Conservation (phyloP, 306 rosid genomes). For the Cicer bijugum region DNA sequence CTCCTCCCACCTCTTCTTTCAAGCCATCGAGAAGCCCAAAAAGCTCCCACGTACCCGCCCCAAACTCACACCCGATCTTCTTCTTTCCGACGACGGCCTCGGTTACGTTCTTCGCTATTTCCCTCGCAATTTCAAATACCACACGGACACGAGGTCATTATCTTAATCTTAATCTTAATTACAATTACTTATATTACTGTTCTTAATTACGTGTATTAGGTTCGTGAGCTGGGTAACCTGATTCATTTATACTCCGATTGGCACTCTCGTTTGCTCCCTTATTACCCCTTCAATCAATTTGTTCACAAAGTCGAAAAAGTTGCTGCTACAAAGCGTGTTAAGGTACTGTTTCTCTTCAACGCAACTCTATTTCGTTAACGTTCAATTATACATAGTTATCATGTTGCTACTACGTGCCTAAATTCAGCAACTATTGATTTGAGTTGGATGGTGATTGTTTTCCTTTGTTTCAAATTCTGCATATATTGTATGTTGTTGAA, state of each 20-base stretch:
- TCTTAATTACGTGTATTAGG: conserved; percentile 45
- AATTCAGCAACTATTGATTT: background rate
- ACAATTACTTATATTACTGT: too few species aligned
- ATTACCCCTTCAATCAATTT: conserved; percentile 79
- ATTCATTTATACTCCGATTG: conserved; percentile 75
- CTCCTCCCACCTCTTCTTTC: conserved; percentile 42
- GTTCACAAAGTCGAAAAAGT: conserved; percentile 83
- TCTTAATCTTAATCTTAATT: background rate
- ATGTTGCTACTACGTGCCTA: background rate
- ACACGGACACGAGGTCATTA: conserved; percentile 83
- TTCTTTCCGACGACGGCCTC: conserved; percentile 92
- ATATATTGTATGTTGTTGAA: background rate
- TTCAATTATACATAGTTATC: background rate
- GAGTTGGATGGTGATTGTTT: background rate
- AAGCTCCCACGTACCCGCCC: conserved; percentile 68
- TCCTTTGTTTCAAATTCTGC: background rate
- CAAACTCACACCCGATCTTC: conserved; percentile 79
- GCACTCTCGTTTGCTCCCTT: conserved; percentile 89
- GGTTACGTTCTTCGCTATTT: conserved; percentile 95
- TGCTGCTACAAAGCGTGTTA: conserved; percentile 75
- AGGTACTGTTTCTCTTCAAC: conserved; percentile 51
- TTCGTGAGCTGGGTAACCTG: conserved; percentile 77
- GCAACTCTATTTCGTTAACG: too few species aligned
- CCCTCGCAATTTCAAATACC: conserved; percentile 79
- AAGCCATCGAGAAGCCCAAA: conserved; percentile 57